Evolutionary conservation across 176 grass and related monocot genomes (phyloP).

Genomic region (Oryza glaberrima): DNA sequence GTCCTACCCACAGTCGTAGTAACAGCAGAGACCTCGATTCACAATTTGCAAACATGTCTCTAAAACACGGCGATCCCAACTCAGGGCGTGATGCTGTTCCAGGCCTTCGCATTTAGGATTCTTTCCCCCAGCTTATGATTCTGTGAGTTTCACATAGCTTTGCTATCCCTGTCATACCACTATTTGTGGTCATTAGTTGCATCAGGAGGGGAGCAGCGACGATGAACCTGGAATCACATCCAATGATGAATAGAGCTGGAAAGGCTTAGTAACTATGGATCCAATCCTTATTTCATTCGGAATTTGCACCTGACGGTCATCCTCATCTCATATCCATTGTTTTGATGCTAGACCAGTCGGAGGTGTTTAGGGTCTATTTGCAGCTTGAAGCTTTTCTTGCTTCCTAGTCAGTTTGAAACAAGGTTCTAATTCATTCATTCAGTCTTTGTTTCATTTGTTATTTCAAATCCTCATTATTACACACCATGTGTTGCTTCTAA

Average conservation of each 20-base stretch:
- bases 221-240: conserved; percentile 43
- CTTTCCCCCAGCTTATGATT: conserved; percentile 33
- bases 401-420: conserved; percentile 43
- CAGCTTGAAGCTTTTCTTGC: conserved; percentile 48
- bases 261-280: conserved; percentile 44
- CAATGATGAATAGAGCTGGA: conserved; percentile 36
- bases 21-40: conserved; percentile 84
- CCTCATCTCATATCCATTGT: conserved; percentile 44
- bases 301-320: conserved; percentile 81
- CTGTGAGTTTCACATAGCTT: conserved; percentile 33
- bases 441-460: conserved; percentile 41
- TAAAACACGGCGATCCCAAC: conserved; percentile 71
- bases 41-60: conserved; percentile 75
- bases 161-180: conserved; percentile 28
- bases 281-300: conserved; percentile 41
- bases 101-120: conserved; percentile 67
- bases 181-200: conserved; percentile 29
- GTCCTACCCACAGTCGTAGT: conserved; percentile 58
- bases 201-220: conserved; percentile 24
- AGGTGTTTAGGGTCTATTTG: conserved; percentile 66
- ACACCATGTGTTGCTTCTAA: conserved; percentile 18
- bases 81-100: conserved; percentile 48
- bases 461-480: conserved; percentile 16
- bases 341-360: conserved; percentile 67
- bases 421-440: conserved; percentile 52